phyloP scores from a whole-genome alignment of 1,139 yeast genomes.

The Schizosaccharomyces versatilis region DNA sequence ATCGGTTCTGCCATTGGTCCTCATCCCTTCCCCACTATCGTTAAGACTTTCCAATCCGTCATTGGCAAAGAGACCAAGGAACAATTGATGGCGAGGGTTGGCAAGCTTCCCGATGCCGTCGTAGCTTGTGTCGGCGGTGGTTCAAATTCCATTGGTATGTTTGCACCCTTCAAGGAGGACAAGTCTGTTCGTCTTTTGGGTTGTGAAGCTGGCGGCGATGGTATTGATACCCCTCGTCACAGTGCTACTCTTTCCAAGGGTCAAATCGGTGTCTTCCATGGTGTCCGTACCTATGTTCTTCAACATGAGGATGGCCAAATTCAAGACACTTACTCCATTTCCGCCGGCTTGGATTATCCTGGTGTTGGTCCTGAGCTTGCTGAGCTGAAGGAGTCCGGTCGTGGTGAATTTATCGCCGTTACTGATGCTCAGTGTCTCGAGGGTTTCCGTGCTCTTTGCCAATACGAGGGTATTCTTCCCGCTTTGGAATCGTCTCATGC shows the following conservation, averaged over 20 bases:
- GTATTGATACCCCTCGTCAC: slow-evolving; percentile 56
- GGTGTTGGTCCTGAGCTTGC: slow-evolving; percentile 98
- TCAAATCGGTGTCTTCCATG: slow-evolving; percentile 92
- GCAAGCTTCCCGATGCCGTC: slow-evolving; percentile 72
- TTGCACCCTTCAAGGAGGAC: slow-evolving; percentile 79
- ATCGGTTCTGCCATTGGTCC: slow-evolving; percentile 99
- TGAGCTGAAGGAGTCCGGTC: slow-evolving; percentile 78
- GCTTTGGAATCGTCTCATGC: slow-evolving; percentile 97
- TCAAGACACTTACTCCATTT: slow-evolving; percentile 76
- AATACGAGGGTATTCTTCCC: slow-evolving; percentile 93
- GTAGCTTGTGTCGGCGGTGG: slow-evolving; percentile 99
- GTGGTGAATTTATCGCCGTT: slow-evolving; percentile 79
- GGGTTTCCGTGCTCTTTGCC: slow-evolving; percentile 73
- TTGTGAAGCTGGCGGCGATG: slow-evolving; percentile 98
- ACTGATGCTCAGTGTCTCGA: slow-evolving; percentile 81
- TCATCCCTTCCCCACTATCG: slow-evolving; percentile 94
- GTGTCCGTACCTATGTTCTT: slow-evolving; percentile 79
- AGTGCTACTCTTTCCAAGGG: slow-evolving; percentile 89
- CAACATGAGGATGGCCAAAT: slow-evolving; percentile 89
- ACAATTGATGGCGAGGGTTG: slow-evolving; percentile 62
- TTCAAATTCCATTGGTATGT: slow-evolving; percentile 87
- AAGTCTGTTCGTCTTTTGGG: slow-evolving; percentile 59
- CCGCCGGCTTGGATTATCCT: slow-evolving; percentile 96
- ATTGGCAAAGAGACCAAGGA: slow-evolving; percentile 88
- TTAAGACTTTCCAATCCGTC: slow-evolving; percentile 92